These are phyloP conservation scores for Termitomyces sp. DNA, from an alignment of 768 basidiomycete genomes.

Conservation along the genomic window DNA sequence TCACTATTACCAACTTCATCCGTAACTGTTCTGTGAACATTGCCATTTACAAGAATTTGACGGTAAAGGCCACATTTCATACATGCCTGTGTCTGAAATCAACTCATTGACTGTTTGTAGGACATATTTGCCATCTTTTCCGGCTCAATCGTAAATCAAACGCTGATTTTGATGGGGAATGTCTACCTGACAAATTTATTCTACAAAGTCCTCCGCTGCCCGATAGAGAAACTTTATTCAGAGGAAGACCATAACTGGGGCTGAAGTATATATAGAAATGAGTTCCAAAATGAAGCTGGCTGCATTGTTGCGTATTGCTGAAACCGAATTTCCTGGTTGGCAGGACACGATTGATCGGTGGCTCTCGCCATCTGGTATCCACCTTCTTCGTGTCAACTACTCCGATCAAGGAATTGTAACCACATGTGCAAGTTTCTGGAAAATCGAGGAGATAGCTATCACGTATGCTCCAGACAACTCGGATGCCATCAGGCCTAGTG, in stretches of 20 bases:
- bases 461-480: too few species aligned
- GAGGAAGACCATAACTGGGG: neutral
- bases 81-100: neutral
- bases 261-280: neutral
- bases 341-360: too few species aligned
- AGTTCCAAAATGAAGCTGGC: neutral
- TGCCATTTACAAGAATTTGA: neutral
- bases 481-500: too few species aligned
- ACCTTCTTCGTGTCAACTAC: too few species aligned
- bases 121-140: neutral
- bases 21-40: neutral
- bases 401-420: neutral
- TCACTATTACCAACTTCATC: slow-evolving; percentile 2
- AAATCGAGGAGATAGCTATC: too few species aligned
- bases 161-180: neutral
- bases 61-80: neutral
- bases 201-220: neutral
- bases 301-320: neutral
- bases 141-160: neutral
- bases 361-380: too few species aligned
- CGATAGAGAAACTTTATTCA: neutral
- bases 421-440: too few species aligned
- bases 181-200: too few species aligned
- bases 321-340: too few species aligned
- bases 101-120: neutral